Percentiles rank a stretch among this genome's conserved stretches.
These are phyloP conservation scores for Wickerhamomyces chambardii DNA, from an alignment of 805 yeast species.

Conservation along the genomic window DNA sequence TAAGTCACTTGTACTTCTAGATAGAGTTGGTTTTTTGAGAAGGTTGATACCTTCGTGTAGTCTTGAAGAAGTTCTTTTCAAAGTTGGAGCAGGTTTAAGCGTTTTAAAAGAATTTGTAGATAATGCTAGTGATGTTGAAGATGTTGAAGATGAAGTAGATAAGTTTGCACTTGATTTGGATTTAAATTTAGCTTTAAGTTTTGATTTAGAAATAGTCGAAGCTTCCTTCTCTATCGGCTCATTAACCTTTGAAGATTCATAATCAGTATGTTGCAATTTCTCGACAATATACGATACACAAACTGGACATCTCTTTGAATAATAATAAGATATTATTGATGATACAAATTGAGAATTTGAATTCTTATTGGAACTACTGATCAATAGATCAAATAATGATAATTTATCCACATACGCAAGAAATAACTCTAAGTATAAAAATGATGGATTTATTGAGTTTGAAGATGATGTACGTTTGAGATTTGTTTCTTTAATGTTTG, in stretches of 20 bases:
- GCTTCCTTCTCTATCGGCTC: not conserved
- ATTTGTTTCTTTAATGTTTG: slow-evolving; percentile 15
- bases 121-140: not conserved
- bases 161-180: slow-evolving; percentile 17
- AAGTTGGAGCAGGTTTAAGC: not conserved
- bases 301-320: slow-evolving; percentile 36
- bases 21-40: slow-evolving; percentile 6
- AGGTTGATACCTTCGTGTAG: not conserved
- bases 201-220: too few relatives aligned
- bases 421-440: slow-evolving; percentile 16
- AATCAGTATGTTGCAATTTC: slow-evolving; percentile 35
- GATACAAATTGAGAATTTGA: slow-evolving; percentile 38
- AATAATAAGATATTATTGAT: slow-evolving; percentile 45
- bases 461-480: slow-evolving; percentile 7
- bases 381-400: slow-evolving; percentile 42
- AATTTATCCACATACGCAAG: slow-evolving; percentile 42
- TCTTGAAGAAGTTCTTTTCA: slow-evolving; percentile 1
- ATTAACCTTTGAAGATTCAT: slow-evolving; percentile 6
- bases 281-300: slow-evolving; percentile 35
- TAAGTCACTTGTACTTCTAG: slow-evolving; percentile 14
- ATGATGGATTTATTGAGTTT: not conserved
- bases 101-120: not conserved
- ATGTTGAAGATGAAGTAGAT: slow-evolving; percentile 2
- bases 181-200: too few relatives aligned
- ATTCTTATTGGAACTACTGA: slow-evolving; percentile 27